Conservation (phyloP, 2,329 filamentous ascomycete genomes). For the Penicillium sp. region DNA sequence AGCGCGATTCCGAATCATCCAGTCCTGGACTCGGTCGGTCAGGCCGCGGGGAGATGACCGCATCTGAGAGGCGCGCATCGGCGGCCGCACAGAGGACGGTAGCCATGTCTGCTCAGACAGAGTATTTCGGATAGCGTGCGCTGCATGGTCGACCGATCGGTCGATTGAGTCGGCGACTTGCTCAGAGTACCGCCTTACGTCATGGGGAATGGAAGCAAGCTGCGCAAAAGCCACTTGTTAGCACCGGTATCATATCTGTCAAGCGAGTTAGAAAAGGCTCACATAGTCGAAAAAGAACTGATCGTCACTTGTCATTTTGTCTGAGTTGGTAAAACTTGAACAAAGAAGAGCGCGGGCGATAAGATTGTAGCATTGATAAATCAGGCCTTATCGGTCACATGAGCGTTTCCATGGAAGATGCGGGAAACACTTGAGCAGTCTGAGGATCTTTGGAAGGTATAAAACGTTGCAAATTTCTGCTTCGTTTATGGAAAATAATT, state of each 20-base stretch:
- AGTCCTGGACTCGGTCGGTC: slow-evolving; percentile 63
- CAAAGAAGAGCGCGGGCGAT: slow-evolving; percentile 14
- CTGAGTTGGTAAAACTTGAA: slow-evolving; percentile 11
- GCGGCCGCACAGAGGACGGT: slow-evolving; percentile 66
- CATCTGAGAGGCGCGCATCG: slow-evolving; percentile 29
- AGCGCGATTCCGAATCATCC: slow-evolving; percentile 72
- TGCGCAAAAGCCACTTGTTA: slow-evolving; percentile 29
- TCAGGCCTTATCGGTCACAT: slow-evolving; percentile 5
- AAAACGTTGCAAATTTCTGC: too few species aligned
- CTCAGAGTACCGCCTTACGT: slow-evolving; percentile 69
- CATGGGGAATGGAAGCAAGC: slow-evolving; percentile 61
- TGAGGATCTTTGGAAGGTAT: too few species aligned
- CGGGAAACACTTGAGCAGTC: neutral
- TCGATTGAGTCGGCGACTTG: slow-evolving; percentile 80
- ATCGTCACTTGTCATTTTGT: slow-evolving; percentile 74
- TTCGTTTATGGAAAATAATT: too few species aligned
- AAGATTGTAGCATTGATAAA: slow-evolving; percentile 12
- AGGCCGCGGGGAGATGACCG: slow-evolving; percentile 40
- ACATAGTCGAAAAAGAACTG: slow-evolving; percentile 77
- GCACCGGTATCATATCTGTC: neutral
- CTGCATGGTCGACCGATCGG: slow-evolving; percentile 74
- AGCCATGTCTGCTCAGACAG: slow-evolving; percentile 71
- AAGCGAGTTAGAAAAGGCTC: slow-evolving; percentile 34
- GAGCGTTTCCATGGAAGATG: neutral
- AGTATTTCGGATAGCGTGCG: slow-evolving; percentile 67